Conservation (phyloP, 768 basidiomycete genomes). For the Ramaria sp. region DNA sequence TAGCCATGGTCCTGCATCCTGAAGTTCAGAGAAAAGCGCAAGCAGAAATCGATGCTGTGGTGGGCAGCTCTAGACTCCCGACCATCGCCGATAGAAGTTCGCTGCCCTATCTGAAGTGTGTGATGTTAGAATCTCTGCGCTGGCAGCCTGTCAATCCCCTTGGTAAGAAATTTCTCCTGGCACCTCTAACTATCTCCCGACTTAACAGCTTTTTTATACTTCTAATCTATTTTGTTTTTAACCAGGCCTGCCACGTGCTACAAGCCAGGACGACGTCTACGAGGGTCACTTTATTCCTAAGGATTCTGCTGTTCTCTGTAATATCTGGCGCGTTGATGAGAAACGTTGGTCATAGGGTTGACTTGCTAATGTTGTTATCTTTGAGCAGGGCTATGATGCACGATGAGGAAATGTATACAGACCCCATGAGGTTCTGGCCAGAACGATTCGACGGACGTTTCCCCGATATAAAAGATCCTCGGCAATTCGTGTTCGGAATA, state of each 20-base stretch:
- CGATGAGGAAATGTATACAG: constrained; percentile 4
- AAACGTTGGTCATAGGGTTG: too few species aligned
- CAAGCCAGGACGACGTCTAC: constrained; percentile 25
- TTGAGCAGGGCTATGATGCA: not conserved
- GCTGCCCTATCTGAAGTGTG: constrained; percentile 13
- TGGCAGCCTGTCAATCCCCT: constrained; percentile 10
- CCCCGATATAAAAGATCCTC: constrained; percentile 5
- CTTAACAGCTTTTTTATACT: not conserved
- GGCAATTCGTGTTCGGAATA: not conserved
- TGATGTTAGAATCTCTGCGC: constrained; percentile 11
- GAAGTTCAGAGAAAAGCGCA: constrained; percentile 11
- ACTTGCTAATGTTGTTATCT: too few species aligned
- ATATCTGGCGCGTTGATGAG: constrained; percentile 19
- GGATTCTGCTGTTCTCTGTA: constrained; percentile 22
- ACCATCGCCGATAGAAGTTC: not conserved
- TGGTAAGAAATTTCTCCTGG: too few species aligned
- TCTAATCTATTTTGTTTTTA: not conserved
- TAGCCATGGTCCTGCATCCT: constrained; percentile 10
- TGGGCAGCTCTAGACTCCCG: constrained; percentile 10
- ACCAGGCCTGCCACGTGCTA: constrained; percentile 31
- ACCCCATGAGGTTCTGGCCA: constrained; percentile 4
- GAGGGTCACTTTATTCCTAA: constrained; percentile 26
- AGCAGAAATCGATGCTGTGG: constrained; percentile 10
- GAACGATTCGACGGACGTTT: constrained; percentile 3
- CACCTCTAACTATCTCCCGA: too few species aligned